Base-by-base conservation (phyloP, 306 rosid genomes). In the Prunus persica region DNA sequence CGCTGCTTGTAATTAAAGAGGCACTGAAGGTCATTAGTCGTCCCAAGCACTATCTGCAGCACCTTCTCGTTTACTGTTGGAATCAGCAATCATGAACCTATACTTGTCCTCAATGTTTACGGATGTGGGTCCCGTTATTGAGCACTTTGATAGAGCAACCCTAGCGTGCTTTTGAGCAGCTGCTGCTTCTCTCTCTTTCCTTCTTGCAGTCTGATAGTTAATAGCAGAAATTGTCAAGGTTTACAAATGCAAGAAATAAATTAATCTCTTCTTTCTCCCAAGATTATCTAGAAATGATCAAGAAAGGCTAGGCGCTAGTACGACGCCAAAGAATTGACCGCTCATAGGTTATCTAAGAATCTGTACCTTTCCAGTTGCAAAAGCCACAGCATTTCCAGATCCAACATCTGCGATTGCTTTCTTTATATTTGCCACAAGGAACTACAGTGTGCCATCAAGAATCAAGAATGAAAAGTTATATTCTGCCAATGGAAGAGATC, bases 11-110 rank as follows among this genome's bases (percentile, higher is more conserved):
- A 62, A 51, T 67, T 69, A 57, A 79, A 68, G 58, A 72, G 69
- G 69, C 65, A 78, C 65, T 67, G 10, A 57, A 11, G 47, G 65
- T 61, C 64, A 58, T 79, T 55, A 92, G 75, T 92, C 97, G 70
- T 92, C 91, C 97, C 97, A 92, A 61, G 97, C 97, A 80, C 96
- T 81, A 78, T 92, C 97, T 22, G 97, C 97, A 14, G 90, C 85
- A 2, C 97, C 97, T 84, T 88, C 96, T 80, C 60, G 10, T 78
- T 86, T 86, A 69, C 8, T 67, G 85, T 79, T 71, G 11, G 91
- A 54, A 6, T 88, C 69, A 16, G 88, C 75, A 76, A 88, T 86
- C 97, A 92, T 92, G 89, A 90, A 90, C 83, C 71, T 87, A 73
- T 88, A 92, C 81, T 92, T 92, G 81, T 92, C 97, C 79, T 88